Percentiles rank a stretch among this genome's conserved stretches.
Conservation (phyloP, 768 basidiomycete species). For the Panaeolus cyanescens region DNA sequence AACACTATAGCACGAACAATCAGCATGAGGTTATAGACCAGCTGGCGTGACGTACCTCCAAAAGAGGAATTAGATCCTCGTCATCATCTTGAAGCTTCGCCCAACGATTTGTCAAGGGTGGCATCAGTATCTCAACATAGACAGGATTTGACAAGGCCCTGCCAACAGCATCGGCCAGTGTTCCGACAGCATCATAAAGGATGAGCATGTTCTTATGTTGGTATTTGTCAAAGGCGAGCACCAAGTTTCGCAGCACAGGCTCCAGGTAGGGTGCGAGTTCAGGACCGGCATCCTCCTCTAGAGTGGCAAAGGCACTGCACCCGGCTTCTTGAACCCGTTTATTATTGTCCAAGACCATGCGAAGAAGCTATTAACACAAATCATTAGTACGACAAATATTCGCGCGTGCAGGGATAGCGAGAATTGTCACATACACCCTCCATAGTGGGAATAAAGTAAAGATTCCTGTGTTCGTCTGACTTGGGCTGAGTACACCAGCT, state of each 20-base stretch:
- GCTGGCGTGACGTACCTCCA: slow-evolving; percentile 69
- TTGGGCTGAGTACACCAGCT: slow-evolving; percentile 92
- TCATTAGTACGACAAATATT: background rate
- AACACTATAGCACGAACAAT: slow-evolving; percentile 58
- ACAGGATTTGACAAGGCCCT: slow-evolving; percentile 80
- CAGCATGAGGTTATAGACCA: background rate
- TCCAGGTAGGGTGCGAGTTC: slow-evolving; percentile 93
- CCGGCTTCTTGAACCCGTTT: slow-evolving; percentile 99
- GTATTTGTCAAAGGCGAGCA: slow-evolving; percentile 96
- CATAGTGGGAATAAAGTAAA: slow-evolving; percentile 96
- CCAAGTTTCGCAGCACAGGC: slow-evolving; percentile 91
- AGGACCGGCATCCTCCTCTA: slow-evolving; percentile 94
- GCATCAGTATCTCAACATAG: slow-evolving; percentile 96
- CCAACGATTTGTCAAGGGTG: slow-evolving; percentile 90
- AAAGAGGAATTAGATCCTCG: slow-evolving; percentile 88
- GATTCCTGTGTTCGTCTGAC: slow-evolving; percentile 85
- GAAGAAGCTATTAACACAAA: slow-evolving; percentile 70
- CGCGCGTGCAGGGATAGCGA: background rate
- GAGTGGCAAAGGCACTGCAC: slow-evolving; percentile 96
- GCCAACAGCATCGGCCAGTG: slow-evolving; percentile 95
- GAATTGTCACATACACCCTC: slow-evolving; percentile 71
- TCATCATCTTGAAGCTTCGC: slow-evolving; percentile 88
- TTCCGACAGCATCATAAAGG: slow-evolving; percentile 98
- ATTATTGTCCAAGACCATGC: slow-evolving; percentile 97
- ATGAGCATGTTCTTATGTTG: slow-evolving; percentile 99